A percentile compares a stretch with the other conserved stretches of the same genome.
phyloP scores from a whole-genome alignment of 768 basidiomycete species.

The Multifurca ochricompacta region DNA sequence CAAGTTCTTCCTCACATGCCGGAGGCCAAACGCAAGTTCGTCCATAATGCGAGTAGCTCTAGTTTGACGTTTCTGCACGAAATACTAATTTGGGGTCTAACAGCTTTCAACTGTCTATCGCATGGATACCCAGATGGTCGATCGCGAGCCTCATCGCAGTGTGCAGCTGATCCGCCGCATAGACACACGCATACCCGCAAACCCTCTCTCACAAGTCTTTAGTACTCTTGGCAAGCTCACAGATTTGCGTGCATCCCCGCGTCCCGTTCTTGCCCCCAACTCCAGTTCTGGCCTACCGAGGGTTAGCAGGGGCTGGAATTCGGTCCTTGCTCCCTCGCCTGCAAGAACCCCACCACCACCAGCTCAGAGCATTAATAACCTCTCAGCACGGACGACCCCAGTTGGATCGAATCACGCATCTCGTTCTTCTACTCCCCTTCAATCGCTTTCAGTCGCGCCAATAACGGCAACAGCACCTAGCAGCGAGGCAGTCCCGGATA shows the following conservation, averaged over 20 bases:
- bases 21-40: slow-evolving; percentile 72
- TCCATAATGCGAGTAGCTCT: slow-evolving; percentile 55
- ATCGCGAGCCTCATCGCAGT: slow-evolving; percentile 84
- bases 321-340: slow-evolving; percentile 26
- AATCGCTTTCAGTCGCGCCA: not conserved
- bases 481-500: slow-evolving; percentile 35
- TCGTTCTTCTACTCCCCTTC: slow-evolving; percentile 15
- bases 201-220: slow-evolving; percentile 44
- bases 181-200: slow-evolving; percentile 72
- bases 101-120: slow-evolving; percentile 75
- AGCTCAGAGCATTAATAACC: not conserved
- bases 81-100: slow-evolving; percentile 7
- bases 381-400: not conserved
- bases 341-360: slow-evolving; percentile 5
- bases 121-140: slow-evolving; percentile 79
- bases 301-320: slow-evolving; percentile 29
- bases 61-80: slow-evolving; percentile 2
- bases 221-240: slow-evolving; percentile 54
- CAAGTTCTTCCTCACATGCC: slow-evolving; percentile 81
- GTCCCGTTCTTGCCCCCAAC: slow-evolving; percentile 21
- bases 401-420: not conserved
- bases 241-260: slow-evolving; percentile 38
- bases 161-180: slow-evolving; percentile 76
- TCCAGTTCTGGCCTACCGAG: slow-evolving; percentile 5
- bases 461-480: not conserved